Percentiles rank a stretch among this genome's conserved stretches.
phyloP scores from a whole-genome alignment of 2,329 filamentous ascomycete species.

The Ascochyta lentis region DNA sequence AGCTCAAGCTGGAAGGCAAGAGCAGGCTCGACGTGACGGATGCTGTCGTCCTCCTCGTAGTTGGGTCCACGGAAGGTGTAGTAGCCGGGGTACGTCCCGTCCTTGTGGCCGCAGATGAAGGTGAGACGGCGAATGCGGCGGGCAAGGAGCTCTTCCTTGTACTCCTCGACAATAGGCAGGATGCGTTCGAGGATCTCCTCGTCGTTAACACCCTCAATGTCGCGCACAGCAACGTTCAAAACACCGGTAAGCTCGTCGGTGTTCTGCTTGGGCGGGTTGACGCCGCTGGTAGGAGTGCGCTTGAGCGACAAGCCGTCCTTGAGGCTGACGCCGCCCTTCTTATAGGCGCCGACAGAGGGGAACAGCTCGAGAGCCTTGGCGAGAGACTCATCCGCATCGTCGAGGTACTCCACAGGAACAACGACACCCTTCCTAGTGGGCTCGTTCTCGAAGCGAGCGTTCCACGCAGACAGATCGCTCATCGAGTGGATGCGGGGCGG shows the following conservation, averaged over 20 bases:
- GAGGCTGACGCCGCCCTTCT: slow-evolving; percentile 57
- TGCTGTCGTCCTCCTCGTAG: slow-evolving; percentile 91
- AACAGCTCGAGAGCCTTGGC: slow-evolving; percentile 84
- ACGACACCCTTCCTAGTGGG: slow-evolving; percentile 91
- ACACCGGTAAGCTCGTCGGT: slow-evolving; percentile 87
- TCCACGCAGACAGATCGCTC: slow-evolving; percentile 92
- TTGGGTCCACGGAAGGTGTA: slow-evolving; percentile 95
- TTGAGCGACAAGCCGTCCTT: slow-evolving; percentile 63
- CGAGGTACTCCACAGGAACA: slow-evolving; percentile 88
- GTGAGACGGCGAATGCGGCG: slow-evolving; percentile 88
- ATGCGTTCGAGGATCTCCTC: slow-evolving; percentile 80
- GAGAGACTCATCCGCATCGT: slow-evolving; percentile 89
- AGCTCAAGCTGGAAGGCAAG: slow-evolving; percentile 99
- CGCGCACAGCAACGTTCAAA: slow-evolving; percentile 88
- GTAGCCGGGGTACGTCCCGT: slow-evolving; percentile 95
- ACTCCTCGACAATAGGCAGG: slow-evolving; percentile 74
- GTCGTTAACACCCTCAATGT: slow-evolving; percentile 84
- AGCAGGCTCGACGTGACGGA: slow-evolving; percentile 95
- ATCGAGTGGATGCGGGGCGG: slow-evolving; percentile 86
- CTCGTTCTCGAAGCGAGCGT: slow-evolving; percentile 73
- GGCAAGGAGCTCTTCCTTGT: slow-evolving; percentile 81
- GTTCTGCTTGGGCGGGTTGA: slow-evolving; percentile 56
- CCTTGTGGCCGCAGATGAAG: slow-evolving; percentile 93
- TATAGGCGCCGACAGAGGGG: slow-evolving; percentile 63
- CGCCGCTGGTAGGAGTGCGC: slow-evolving; percentile 61